phyloP scores from a whole-genome alignment of 371 early-diverging fungal genomes.

The Mortierella sp. region DNA sequence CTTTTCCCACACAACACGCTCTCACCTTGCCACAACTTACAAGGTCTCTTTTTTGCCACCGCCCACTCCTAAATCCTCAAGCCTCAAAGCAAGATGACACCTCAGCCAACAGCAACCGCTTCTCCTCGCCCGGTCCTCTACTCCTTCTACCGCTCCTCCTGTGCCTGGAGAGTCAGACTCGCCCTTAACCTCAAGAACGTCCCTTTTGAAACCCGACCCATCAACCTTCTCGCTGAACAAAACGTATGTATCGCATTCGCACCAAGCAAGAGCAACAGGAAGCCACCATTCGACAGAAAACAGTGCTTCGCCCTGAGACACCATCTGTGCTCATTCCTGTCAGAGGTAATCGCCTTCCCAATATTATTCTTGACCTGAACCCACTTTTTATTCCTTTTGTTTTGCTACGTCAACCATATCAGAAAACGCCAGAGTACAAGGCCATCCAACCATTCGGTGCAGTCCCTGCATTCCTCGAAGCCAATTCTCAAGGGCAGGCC shows the following conservation, averaged over 20 bases:
- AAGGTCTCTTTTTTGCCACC: background rate
- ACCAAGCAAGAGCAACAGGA: background rate
- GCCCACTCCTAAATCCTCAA: background rate
- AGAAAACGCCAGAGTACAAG: slow-evolving; percentile 67
- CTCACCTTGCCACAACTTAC: background rate
- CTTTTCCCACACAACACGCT: background rate
- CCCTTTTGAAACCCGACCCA: slow-evolving; percentile 68
- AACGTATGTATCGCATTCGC: slow-evolving; percentile 63
- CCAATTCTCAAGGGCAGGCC: slow-evolving; percentile 68
- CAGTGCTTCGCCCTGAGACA: background rate
- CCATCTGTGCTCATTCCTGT: too few relatives aligned
- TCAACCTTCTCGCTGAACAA: slow-evolving; percentile 80
- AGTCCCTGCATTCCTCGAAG: slow-evolving; percentile 79
- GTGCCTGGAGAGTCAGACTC: slow-evolving; percentile 84
- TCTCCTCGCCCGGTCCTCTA: slow-evolving; percentile 68
- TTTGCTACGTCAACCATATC: too few relatives aligned
- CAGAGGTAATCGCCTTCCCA: too few relatives aligned
- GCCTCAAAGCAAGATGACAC: background rate
- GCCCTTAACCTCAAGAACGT: slow-evolving; percentile 81
- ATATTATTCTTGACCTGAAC: background rate
- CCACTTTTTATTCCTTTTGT: background rate
- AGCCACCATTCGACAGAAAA: background rate
- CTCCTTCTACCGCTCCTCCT: slow-evolving; percentile 81
- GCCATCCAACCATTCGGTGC: slow-evolving; percentile 75
- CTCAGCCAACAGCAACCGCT: slow-evolving; percentile 2